Evolutionary conservation across 1,284 basidiomycete species (phyloP).

Genomic region (Marasmius fiardii): DNA sequence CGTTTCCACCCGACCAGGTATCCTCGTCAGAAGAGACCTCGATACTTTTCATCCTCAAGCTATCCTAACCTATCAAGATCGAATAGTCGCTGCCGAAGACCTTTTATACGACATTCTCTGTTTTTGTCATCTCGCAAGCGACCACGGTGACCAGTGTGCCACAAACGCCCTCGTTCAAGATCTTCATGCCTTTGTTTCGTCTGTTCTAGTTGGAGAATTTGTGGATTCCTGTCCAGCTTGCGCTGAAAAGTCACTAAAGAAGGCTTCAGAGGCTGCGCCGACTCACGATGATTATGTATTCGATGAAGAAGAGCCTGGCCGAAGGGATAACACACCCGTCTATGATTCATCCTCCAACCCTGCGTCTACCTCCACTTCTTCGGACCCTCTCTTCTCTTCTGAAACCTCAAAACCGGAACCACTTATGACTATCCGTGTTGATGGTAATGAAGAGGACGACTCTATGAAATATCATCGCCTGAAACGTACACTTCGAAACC

Average conservation of each 20-base stretch:
- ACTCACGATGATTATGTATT: neutral
- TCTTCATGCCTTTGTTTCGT: constrained; percentile 78
- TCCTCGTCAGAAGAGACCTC: neutral
- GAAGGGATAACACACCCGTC: too few species aligned
- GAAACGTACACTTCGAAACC: neutral
- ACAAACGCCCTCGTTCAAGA: constrained; percentile 58
- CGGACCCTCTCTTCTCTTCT: neutral
- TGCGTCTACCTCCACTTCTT: neutral
- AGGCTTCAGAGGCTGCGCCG: constrained; percentile 4
- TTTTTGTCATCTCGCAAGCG: constrained; percentile 59
- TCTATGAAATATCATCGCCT: neutral
- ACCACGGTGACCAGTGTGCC: constrained; percentile 78
- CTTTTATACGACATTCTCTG: constrained; percentile 75
- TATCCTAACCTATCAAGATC: constrained; percentile 17
- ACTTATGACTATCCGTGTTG: neutral
- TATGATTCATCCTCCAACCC: too few species aligned
- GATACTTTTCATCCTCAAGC: neutral
- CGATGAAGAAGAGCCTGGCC: too few species aligned
- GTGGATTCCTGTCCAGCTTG: constrained; percentile 77
- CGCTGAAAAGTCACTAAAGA: constrained; percentile 14
- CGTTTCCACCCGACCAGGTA: neutral
- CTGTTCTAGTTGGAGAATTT: constrained; percentile 73
- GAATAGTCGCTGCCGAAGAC: constrained; percentile 67
- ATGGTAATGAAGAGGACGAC: neutral
- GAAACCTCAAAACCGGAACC: neutral